These are phyloP conservation scores for Penicillium thymicola DNA, from an alignment of 2,329 filamentous ascomycete species.

Conservation along the genomic window DNA sequence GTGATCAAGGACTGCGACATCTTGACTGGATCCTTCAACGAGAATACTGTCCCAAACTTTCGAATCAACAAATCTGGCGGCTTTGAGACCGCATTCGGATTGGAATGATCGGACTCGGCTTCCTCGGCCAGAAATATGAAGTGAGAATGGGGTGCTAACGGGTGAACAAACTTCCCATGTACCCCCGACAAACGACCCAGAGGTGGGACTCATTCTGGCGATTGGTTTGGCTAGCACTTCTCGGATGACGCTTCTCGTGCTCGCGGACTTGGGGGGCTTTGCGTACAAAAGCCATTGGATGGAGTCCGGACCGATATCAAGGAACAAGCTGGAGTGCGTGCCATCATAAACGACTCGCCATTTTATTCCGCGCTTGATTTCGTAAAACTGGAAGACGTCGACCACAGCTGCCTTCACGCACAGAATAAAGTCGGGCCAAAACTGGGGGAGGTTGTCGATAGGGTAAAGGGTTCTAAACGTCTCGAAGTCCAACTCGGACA, in stretches of 20 bases:
- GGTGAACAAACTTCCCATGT: constrained; percentile 47
- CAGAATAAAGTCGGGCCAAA: constrained; percentile 36
- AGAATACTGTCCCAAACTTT: constrained; percentile 46
- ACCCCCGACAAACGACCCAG: constrained; percentile 36
- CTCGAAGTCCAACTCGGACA: constrained; percentile 26
- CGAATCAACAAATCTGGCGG: constrained; percentile 37
- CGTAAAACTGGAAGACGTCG: constrained; percentile 30
- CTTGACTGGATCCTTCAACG: constrained; percentile 35
- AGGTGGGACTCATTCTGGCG: constrained; percentile 44
- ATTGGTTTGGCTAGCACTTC: constrained; percentile 47
- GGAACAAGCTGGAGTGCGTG: constrained; percentile 20
- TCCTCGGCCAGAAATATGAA: constrained; percentile 38
- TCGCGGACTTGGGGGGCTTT: constrained; percentile 40
- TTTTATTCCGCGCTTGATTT: constrained; percentile 28
- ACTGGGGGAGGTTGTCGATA: constrained; percentile 10
- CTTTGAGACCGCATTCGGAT: constrained; percentile 39
- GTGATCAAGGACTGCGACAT: constrained; percentile 28
- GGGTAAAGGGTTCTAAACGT: constrained; percentile 12
- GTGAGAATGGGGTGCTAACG: constrained; percentile 31
- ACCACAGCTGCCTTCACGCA: constrained; percentile 26
- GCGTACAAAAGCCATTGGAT: constrained; percentile 51
- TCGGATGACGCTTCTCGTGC: constrained; percentile 40
- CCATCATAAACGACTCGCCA: constrained; percentile 35
- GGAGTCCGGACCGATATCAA: constrained; percentile 24
- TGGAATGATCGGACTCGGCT: constrained; percentile 38